These are phyloP conservation scores for Hypoxylon perforatum DNA, from an alignment of 495 filamentous ascomycete species.

Conservation along the genomic window DNA sequence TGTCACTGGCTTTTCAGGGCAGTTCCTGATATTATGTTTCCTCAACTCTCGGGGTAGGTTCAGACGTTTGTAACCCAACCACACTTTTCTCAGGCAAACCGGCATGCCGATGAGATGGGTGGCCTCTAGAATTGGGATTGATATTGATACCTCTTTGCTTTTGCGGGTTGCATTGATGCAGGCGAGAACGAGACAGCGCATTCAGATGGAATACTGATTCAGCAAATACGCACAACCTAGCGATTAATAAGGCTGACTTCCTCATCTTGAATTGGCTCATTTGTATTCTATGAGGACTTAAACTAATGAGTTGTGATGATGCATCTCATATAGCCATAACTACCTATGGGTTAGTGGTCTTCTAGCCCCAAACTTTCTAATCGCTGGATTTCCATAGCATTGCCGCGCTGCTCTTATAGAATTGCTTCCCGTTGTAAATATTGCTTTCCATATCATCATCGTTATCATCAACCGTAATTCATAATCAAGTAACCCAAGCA, in stretches of 20 bases:
- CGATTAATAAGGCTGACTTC: too few relatives aligned
- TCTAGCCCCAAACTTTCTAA: too few relatives aligned
- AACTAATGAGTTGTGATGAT: too few relatives aligned
- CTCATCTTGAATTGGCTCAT: too few relatives aligned
- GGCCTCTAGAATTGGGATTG: conserved; percentile 42
- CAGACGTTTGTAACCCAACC: neutral
- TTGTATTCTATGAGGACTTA: too few relatives aligned
- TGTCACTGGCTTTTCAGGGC: conserved; percentile 11
- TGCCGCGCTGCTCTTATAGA: too few relatives aligned
- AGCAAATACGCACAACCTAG: neutral
- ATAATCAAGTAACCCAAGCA: too few relatives aligned
- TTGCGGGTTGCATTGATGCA: conserved; percentile 8
- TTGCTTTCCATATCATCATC: neutral
- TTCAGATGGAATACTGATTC: conserved; percentile 3
- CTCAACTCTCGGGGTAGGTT: conserved; percentile 9
- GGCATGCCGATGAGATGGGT: conserved; percentile 20
- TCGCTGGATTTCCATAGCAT: too few relatives aligned
- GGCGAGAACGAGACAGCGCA: neutral
- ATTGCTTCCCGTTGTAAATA: neutral
- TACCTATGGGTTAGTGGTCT: too few relatives aligned
- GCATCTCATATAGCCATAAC: too few relatives aligned
- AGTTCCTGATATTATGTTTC: conserved; percentile 6
- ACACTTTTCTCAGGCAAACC: conserved; percentile 19
- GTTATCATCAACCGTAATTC: conserved; percentile 23
- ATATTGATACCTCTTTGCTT: conserved; percentile 44